These are phyloP conservation scores for Ashbya aceris DNA, from an alignment of 1,139 yeast species.

Conservation along the genomic window DNA sequence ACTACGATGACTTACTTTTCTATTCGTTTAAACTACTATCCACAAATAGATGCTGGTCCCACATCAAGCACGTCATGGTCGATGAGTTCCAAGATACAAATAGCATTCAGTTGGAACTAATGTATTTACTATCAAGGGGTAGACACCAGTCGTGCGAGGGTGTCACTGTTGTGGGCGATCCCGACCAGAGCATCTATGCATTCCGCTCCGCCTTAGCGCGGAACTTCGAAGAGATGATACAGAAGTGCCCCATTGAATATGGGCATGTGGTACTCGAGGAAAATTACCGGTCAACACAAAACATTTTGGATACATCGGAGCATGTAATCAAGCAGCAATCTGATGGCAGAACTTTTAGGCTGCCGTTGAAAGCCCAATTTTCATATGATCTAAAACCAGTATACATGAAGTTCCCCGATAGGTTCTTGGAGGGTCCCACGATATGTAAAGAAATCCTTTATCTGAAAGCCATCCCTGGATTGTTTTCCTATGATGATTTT, in stretches of 20 bases:
- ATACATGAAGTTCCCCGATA: constrained; percentile 33
- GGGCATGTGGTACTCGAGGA: constrained; percentile 43
- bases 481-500: constrained; percentile 46
- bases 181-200: constrained; percentile 89
- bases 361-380: constrained; percentile 39
- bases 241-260: constrained; percentile 34
- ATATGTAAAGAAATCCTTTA: constrained; percentile 48
- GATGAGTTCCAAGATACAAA: constrained; percentile 96
- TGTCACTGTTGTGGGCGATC: constrained; percentile 88
- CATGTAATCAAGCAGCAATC: constrained; percentile 54
- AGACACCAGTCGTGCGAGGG: constrained; percentile 33
- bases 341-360: constrained; percentile 35
- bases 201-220: constrained; percentile 71
- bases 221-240: constrained; percentile 55
- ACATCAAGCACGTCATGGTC: constrained; percentile 63
- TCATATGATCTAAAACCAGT: constrained; percentile 40
- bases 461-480: constrained; percentile 33
- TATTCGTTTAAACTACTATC: constrained; percentile 44
- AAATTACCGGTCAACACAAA: constrained; percentile 74
- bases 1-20: constrained; percentile 77
- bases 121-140: constrained; percentile 47
- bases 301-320: constrained; percentile 59
- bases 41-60: constrained; percentile 37
- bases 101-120: constrained; percentile 58
- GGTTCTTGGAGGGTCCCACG: constrained; percentile 47